Base-by-base conservation (phyloP, 2,329 filamentous ascomycete genomes). In the Penicillium sp. region DNA sequence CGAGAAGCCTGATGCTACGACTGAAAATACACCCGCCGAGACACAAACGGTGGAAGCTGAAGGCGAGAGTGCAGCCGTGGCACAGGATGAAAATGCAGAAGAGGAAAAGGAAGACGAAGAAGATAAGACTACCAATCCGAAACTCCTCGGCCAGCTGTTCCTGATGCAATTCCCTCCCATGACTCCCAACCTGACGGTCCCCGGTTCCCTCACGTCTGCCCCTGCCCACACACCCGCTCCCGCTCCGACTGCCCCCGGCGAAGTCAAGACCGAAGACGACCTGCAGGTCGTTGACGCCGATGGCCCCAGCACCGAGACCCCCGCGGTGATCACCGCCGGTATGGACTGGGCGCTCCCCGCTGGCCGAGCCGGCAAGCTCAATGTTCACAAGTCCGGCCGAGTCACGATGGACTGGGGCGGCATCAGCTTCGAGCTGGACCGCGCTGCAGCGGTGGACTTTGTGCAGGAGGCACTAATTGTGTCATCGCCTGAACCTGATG, bases 121-220 rank as follows among this genome's bases (percentile, higher is more conserved):
- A 39, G 64, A 66, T 23, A 66, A 72, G 26, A 46, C 45, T 10
- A 57, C 52, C 45, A 62, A 73, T 61, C 77, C 73, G 47, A 73
- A 74, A 39, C 74, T 77, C 16, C 71, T 79, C 33, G 79, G 84
- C 49, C 78, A 80, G 52, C 75, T 84, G 48, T 86, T 86, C 65
- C 74, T 86, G 47, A 82, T 86, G 66, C 84, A 86, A 66, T 80
- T 86, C 61, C 84, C 84, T 12, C 83, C 84, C 0, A 76, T 84
- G 52, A 79, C 85, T 4, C 84, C 84, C 5, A 79, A 81, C 53
- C 76, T 86, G 23, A 60, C 74, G 33, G 64, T 76, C 9, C 70
- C 76, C 1, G 64, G 62, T 13, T 59, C 59, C 2, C 23, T 29
- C 31, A 28, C 45, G 36, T 33, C 41, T 9, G 18, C 24, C 29